A percentile compares a stretch with the other conserved stretches of the same genome.
phyloP scores from a whole-genome alignment of 2,329 filamentous ascomycete genomes.

The Penicillium paneum region DNA sequence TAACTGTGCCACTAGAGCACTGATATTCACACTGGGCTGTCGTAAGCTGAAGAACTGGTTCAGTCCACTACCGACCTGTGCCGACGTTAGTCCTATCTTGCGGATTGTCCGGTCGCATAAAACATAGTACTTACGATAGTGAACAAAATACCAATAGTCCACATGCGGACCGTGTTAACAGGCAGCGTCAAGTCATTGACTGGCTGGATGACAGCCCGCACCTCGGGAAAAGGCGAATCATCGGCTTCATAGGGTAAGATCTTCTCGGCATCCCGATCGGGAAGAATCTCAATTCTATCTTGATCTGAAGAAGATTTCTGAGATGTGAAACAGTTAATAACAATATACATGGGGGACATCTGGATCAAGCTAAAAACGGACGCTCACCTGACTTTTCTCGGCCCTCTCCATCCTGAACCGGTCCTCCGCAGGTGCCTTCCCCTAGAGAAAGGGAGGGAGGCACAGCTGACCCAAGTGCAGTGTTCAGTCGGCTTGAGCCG shows the following conservation, averaged over 20 bases:
- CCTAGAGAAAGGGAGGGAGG: not conserved
- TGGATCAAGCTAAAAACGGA: not conserved
- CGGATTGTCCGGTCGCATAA: not conserved
- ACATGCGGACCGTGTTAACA: slow-evolving; percentile 38
- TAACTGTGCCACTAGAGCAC: slow-evolving; percentile 42
- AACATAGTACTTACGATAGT: slow-evolving; percentile 32
- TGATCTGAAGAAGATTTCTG: slow-evolving; percentile 6
- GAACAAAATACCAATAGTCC: slow-evolving; percentile 39
- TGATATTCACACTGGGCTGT: slow-evolving; percentile 41
- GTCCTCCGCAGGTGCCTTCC: not conserved
- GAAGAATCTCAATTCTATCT: slow-evolving; percentile 25
- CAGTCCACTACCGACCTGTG: slow-evolving; percentile 36
- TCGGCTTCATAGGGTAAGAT: slow-evolving; percentile 37
- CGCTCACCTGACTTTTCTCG: slow-evolving; percentile 13
- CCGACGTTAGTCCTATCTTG: not conserved
- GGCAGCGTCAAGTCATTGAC: slow-evolving; percentile 32
- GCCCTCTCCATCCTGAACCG: slow-evolving; percentile 6
- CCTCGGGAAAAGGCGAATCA: slow-evolving; percentile 40
- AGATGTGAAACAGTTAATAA: slow-evolving; percentile 10
- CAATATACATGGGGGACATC: not conserved
- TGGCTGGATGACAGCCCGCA: slow-evolving; percentile 37
- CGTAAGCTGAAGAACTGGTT: slow-evolving; percentile 42
- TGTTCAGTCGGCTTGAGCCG: slow-evolving; percentile 3
- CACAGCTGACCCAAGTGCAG: not conserved
- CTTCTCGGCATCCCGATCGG: slow-evolving; percentile 32